These are phyloP conservation scores for Aspergillus unguis DNA, from an alignment of 2,329 filamentous ascomycete genomes.

Conservation along the genomic window DNA sequence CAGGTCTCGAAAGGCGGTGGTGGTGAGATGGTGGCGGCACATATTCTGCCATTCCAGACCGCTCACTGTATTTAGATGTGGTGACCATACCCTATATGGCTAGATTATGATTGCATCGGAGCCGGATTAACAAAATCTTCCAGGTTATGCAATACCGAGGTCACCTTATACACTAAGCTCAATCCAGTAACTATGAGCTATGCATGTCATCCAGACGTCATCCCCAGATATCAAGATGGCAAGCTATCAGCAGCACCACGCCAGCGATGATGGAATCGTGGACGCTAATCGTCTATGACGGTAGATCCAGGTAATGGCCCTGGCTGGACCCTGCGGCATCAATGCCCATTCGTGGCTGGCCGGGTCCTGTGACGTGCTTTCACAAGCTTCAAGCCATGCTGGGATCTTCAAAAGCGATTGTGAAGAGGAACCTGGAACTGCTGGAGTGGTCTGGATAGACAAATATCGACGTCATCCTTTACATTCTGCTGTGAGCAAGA, in stretches of 20 bases:
- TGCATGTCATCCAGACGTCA: constrained; percentile 15
- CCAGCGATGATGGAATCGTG: neutral
- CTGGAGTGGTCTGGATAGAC: neutral
- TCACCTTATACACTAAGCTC: no score
- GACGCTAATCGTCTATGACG: constrained; percentile 3
- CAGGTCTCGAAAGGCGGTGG: neutral
- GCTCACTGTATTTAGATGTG: neutral
- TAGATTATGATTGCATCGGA: no score
- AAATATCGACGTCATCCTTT: constrained; percentile 21
- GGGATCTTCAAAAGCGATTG: neutral
- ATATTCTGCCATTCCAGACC: neutral
- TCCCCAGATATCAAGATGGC: neutral
- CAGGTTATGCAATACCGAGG: no score
- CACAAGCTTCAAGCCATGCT: neutral
- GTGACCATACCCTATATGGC: no score
- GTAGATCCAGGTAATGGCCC: neutral
- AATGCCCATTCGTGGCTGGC: constrained; percentile 3
- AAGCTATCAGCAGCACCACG: neutral
- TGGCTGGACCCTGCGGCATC: neutral
- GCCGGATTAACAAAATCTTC: no score
- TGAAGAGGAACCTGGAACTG: neutral
- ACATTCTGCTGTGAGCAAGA: neutral
- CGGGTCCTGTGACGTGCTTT: constrained; percentile 5
- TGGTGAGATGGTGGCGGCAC: neutral
- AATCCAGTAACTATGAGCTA: no score